A percentile compares a stretch with the other conserved stretches of the same genome.
Evolutionary conservation across 768 basidiomycete genomes (phyloP).

Genomic region (Boletellus ananiceps): DNA sequence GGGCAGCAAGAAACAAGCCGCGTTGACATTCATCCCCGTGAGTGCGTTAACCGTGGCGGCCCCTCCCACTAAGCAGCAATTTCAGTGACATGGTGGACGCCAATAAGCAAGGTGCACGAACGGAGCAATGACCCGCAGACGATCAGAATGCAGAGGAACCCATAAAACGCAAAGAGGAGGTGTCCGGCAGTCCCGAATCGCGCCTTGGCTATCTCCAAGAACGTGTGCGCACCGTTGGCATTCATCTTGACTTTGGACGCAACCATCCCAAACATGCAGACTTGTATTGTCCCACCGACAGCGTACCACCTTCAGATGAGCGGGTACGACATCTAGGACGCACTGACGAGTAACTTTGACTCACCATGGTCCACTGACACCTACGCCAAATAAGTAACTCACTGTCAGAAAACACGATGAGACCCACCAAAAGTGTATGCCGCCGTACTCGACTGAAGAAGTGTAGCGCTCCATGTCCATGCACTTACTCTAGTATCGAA

Average conservation of each 20-base stretch:
- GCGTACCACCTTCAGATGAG: conserved; percentile 41
- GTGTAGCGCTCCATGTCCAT: conserved; percentile 55
- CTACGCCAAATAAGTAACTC: conserved; percentile 13
- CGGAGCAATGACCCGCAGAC: conserved; percentile 48
- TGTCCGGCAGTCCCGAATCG: conserved; percentile 46
- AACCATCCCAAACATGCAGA: conserved; percentile 49
- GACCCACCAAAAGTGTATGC: conserved; percentile 43
- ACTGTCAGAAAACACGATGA: not conserved
- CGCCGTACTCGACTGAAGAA: conserved; percentile 50
- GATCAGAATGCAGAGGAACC: conserved; percentile 46
- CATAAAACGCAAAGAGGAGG: conserved; percentile 50
- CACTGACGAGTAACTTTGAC: not conserved
- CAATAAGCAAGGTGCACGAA: conserved; percentile 19
- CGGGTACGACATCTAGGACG: not conserved
- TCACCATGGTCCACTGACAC: conserved; percentile 48
- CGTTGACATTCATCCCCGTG: conserved; percentile 42
- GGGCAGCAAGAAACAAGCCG: conserved; percentile 44
- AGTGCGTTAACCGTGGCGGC: conserved; percentile 43
- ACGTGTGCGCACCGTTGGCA: conserved; percentile 54
- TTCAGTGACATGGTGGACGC: not conserved
- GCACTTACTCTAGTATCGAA: conserved; percentile 39
- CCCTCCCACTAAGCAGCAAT: conserved; percentile 34
- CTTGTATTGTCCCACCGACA: conserved; percentile 49
- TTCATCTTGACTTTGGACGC: conserved; percentile 58
- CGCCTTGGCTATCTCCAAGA: conserved; percentile 51